These are phyloP conservation scores for Fusarium sp. DNA, from an alignment of 2,329 filamentous ascomycete species.

Conservation along the genomic window DNA sequence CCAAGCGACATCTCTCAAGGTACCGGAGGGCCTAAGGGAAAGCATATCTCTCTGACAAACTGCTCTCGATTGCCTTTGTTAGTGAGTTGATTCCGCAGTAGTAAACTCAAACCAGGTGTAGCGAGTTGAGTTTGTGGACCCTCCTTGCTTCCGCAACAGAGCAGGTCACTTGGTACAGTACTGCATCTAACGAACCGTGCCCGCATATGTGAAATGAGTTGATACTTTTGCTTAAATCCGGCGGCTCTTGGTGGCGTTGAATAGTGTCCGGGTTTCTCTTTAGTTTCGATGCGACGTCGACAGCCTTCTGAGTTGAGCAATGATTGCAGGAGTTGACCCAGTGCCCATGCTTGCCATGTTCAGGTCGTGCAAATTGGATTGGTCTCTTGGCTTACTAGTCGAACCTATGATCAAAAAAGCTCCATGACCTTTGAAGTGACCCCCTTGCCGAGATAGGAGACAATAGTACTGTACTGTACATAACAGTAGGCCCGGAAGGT, in stretches of 20 bases:
- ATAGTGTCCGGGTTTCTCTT: slow-evolving; percentile 22
- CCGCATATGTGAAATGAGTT: not conserved
- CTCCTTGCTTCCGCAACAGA: not conserved
- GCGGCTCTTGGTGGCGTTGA: slow-evolving; percentile 30
- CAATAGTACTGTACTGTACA: not conserved
- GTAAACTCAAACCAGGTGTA: slow-evolving; percentile 14
- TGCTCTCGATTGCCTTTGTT: slow-evolving; percentile 1
- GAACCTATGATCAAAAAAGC: slow-evolving; percentile 1
- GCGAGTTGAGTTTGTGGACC: not conserved
- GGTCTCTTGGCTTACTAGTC: not conserved
- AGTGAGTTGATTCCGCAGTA: not conserved
- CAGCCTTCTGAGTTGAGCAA: not conserved
- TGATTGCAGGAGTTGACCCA: not conserved
- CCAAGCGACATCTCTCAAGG: slow-evolving; percentile 2
- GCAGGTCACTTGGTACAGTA: not conserved
- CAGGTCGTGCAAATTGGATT: not conserved
- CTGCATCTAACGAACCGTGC: not conserved
- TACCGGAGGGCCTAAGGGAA: not conserved
- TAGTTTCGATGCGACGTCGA: not conserved
- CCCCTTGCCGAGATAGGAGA: not conserved
- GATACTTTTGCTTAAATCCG: slow-evolving; percentile 17
- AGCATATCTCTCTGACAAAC: not conserved
- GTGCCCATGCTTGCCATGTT: not conserved
- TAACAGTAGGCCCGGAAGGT: not conserved
- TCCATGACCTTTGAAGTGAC: not conserved